Percentiles rank a stretch among this genome's conserved stretches.
phyloP scores from a whole-genome alignment of 2,329 filamentous ascomycete species.

The Neonectria faginata region DNA sequence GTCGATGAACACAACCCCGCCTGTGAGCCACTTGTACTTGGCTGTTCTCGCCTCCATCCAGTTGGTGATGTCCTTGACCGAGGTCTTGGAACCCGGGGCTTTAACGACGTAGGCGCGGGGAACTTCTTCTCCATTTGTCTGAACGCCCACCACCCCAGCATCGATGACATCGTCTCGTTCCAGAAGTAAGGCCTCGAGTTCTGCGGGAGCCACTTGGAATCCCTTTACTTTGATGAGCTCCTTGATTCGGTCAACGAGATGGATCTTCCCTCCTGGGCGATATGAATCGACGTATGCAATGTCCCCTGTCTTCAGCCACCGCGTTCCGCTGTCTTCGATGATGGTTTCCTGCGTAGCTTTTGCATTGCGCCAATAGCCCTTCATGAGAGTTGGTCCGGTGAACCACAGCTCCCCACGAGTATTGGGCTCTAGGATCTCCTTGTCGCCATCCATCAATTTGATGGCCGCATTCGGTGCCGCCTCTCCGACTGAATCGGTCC shows the following conservation, averaged over 20 bases:
- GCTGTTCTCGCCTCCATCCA: constrained; percentile 74
- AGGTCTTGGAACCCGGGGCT: constrained; percentile 51
- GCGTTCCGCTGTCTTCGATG: constrained; percentile 58
- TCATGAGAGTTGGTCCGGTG: constrained; percentile 77
- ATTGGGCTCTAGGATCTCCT: constrained; percentile 60
- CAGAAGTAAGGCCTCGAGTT: constrained; percentile 79
- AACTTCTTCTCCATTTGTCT: constrained; percentile 61
- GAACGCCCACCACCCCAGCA: constrained; percentile 70
- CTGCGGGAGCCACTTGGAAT: constrained; percentile 80
- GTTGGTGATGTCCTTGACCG: constrained; percentile 61
- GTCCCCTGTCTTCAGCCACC: constrained; percentile 82
- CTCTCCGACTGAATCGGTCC: constrained; percentile 36
- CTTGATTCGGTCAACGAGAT: constrained; percentile 79
- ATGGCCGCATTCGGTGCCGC: constrained; percentile 60
- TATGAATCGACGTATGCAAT: constrained; percentile 74
- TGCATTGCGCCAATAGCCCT: constrained; percentile 80
- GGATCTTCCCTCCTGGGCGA: constrained; percentile 58
- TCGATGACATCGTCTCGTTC: constrained; percentile 77
- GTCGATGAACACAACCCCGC: constrained; percentile 70
- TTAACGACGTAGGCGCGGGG: constrained; percentile 72
- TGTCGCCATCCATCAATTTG: constrained; percentile 71
- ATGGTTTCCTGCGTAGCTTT: constrained; percentile 73
- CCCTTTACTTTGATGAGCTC: constrained; percentile 75
- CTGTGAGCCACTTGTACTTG: constrained; percentile 73
- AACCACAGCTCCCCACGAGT: constrained; percentile 79